These are phyloP conservation scores for Cryptosporidium muris DNA, from an alignment of 169 alveolate species.

Conservation along the genomic window DNA sequence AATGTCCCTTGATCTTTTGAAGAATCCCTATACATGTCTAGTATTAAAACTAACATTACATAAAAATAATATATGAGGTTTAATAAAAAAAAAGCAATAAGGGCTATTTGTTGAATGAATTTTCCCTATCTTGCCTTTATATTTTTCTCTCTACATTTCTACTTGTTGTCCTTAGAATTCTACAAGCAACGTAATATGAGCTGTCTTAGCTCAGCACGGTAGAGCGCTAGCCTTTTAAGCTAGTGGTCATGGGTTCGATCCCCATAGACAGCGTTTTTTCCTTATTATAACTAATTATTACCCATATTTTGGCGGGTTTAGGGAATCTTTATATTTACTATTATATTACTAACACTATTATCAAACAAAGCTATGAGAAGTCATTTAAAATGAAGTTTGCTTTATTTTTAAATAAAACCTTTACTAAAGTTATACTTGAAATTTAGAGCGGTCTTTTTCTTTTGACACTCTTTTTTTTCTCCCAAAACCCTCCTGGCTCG, in stretches of 20 bases:
- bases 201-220: conserved; percentile 80
- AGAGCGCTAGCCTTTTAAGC: conserved; percentile 91
- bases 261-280: conserved; percentile 77
- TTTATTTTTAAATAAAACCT: not conserved
- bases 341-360: not conserved
- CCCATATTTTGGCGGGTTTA: not conserved
- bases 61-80: too few relatives aligned
- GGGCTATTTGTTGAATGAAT: too few relatives aligned
- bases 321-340: not conserved
- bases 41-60: too few relatives aligned
- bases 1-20: too few relatives aligned
- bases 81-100: too few relatives aligned
- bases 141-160: too few relatives aligned
- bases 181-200: conserved; percentile 17
- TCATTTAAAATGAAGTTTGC: not conserved
- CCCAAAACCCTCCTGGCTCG: conserved; percentile 1
- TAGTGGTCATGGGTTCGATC: conserved; percentile 91
- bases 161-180: not conserved
- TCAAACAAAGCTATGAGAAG: not conserved
- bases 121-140: too few relatives aligned
- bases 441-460: not conserved
- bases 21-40: too few relatives aligned
- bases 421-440: not conserved
- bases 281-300: not conserved
- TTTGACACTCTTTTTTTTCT: conserved; percentile 4